Conservation (phyloP, 257 asterid species). For the Misopates orontium region DNA sequence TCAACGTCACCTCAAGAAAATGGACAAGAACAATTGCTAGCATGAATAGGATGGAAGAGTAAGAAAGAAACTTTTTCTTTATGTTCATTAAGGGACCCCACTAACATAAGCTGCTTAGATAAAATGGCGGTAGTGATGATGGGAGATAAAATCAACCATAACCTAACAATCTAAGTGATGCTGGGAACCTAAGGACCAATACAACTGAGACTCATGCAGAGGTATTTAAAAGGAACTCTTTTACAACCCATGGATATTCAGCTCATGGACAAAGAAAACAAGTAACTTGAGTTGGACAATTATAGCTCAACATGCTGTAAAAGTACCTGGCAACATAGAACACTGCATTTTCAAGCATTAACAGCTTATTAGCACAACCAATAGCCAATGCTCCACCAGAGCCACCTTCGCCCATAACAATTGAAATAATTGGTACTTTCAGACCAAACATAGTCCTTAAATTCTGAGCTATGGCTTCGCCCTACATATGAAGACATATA, state of each 20-base stretch:
- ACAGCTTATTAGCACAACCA: slow-evolving; percentile 90
- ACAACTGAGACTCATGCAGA: slow-evolving; percentile 5
- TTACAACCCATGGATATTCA: slow-evolving; percentile 9
- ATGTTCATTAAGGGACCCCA: not conserved
- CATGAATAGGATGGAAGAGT: not conserved
- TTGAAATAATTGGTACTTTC: slow-evolving; percentile 86
- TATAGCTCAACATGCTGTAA: slow-evolving; percentile 2
- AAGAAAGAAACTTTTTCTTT: slow-evolving; percentile 2
- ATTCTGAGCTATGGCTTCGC: slow-evolving; percentile 96
- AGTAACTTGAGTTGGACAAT: slow-evolving; percentile 1
- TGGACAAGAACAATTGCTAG: slow-evolving; percentile 3
- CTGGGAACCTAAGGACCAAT: not conserved
- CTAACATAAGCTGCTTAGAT: no score
- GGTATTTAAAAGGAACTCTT: slow-evolving; percentile 8
- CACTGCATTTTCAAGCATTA: slow-evolving; percentile 98
- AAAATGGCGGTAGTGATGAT: not conserved
- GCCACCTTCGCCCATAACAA: slow-evolving; percentile 98
- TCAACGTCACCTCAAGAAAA: slow-evolving; percentile 4
- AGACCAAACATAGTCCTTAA: slow-evolving; percentile 97
- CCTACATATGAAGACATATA: slow-evolving; percentile 49
- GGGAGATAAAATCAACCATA: not conserved
- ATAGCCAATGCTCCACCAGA: slow-evolving; percentile 99
- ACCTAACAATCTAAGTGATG: not conserved
- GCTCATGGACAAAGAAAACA: slow-evolving; percentile 5
- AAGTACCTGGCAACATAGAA: slow-evolving; percentile 94